Evolutionary conservation across 352 stramenopile species (phyloP).

Genomic region (Phytophthora cactorum): DNA sequence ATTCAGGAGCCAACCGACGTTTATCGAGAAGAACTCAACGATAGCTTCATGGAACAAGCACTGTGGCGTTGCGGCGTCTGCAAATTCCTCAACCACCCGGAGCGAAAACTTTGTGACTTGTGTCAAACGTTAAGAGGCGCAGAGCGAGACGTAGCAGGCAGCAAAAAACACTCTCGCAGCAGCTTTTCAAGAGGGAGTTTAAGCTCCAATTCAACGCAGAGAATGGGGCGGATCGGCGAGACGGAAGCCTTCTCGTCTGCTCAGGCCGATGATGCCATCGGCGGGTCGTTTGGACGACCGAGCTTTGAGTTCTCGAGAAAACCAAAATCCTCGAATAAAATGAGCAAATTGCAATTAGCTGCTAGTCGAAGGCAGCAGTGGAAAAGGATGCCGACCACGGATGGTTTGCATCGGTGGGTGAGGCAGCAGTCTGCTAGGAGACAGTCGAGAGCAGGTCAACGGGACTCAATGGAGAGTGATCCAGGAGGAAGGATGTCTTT

Average conservation of each 20-base stretch:
- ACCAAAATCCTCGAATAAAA: constrained; percentile 30
- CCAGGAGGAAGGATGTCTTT: constrained; percentile 42
- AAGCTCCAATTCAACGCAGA: constrained; percentile 29
- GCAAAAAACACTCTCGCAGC: constrained; percentile 35
- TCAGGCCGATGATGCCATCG: constrained; percentile 41
- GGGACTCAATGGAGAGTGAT: constrained; percentile 67
- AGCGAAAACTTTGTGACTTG: constrained; percentile 83
- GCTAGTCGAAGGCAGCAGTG: constrained; percentile 74
- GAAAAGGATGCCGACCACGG: constrained; percentile 78
- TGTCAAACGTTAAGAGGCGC: constrained; percentile 77
- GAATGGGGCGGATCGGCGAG: constrained; percentile 55
- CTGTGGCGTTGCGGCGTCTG: constrained; percentile 90
- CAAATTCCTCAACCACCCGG: constrained; percentile 89
- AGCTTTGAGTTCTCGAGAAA: constrained; percentile 39
- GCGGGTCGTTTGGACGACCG: constrained; percentile 35
- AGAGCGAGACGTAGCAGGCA: constrained; percentile 53
- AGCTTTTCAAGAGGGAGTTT: constrained; percentile 33
- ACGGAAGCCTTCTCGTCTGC: constrained; percentile 51
- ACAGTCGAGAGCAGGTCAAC: constrained; percentile 27
- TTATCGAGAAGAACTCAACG: constrained; percentile 84
- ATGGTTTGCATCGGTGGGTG: constrained; percentile 80
- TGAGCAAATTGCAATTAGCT: constrained; percentile 82
- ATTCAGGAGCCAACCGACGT: constrained; percentile 67
- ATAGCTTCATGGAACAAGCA: constrained; percentile 81
- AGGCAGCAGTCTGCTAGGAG: constrained; percentile 36